Evolutionary conservation across 179 eudicot genomes (phyloP).

Genomic region (Beta lomatogona): DNA sequence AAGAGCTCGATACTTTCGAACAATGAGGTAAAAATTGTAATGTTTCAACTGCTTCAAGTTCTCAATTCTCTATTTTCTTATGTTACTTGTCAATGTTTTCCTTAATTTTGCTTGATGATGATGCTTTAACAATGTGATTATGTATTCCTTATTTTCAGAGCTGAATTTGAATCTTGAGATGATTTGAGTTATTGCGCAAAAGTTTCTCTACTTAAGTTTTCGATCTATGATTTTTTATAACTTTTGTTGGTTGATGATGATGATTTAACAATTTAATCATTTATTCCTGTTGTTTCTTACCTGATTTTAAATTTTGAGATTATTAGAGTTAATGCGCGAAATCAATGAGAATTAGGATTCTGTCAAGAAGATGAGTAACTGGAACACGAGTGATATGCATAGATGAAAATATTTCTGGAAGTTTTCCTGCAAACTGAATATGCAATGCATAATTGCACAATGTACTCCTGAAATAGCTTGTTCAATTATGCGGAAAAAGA

Average conservation of each 20-base stretch:
- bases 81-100: neutral
- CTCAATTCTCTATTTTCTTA: neutral
- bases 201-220: neutral
- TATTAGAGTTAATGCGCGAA: neutral
- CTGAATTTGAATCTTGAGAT: neutral
- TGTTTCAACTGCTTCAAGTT: neutral
- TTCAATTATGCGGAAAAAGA: neutral
- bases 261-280: too few species aligned
- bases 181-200: neutral
- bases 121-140: neutral
- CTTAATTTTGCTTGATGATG: neutral
- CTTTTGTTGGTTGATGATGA: too few species aligned
- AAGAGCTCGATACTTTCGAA: neutral
- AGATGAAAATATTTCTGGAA: too few species aligned
- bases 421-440: neutral
- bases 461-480: neutral
- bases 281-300: too few species aligned
- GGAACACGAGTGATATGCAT: too few species aligned
- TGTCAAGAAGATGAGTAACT: too few species aligned
- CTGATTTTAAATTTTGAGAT: too few species aligned
- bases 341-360: neutral
- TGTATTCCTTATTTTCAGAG: neutral
- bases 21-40: constrained; percentile 5
- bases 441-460: neutral
- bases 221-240: too few species aligned